These are phyloP conservation scores for Breviolum minutum DNA, from an alignment of 73 alveolate genomes.

Conservation along the genomic window DNA sequence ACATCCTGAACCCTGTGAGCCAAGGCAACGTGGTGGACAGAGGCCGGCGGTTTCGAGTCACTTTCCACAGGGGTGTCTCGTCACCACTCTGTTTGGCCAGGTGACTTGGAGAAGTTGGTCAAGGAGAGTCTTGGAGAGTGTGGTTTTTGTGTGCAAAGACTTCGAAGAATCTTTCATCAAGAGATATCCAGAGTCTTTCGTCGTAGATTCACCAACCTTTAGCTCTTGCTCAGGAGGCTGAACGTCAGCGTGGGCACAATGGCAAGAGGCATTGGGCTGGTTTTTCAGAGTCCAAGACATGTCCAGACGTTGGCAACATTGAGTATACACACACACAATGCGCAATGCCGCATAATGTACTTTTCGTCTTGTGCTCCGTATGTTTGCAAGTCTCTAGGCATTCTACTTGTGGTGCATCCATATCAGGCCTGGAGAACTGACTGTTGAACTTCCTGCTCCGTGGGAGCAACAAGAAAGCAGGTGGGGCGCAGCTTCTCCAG, in stretches of 20 bases:
- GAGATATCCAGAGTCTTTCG: no score
- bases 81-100: not conserved
- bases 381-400: no score
- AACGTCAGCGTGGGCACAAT: constrained; percentile 46
- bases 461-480: constrained; percentile 73
- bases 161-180: not conserved
- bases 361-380: no score
- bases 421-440: constrained; percentile 15
- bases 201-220: not conserved
- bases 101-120: constrained; percentile 60
- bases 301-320: no score
- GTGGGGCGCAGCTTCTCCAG: constrained; percentile 1
- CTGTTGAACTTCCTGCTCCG: constrained; percentile 35
- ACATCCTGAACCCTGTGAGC: not conserved
- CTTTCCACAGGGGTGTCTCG: not conserved
- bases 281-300: no score
- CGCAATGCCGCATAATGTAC: no score
- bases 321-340: no score
- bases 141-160: not conserved
- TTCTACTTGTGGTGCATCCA: no score
- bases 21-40: constrained; percentile 31
- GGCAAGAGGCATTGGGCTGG: not conserved
- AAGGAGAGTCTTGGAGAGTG: not conserved
- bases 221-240: constrained; percentile 17
- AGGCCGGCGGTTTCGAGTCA: not conserved